These are phyloP conservation scores for Acarospora socialis DNA, from an alignment of 2,329 filamentous ascomycete species.

Conservation along the genomic window DNA sequence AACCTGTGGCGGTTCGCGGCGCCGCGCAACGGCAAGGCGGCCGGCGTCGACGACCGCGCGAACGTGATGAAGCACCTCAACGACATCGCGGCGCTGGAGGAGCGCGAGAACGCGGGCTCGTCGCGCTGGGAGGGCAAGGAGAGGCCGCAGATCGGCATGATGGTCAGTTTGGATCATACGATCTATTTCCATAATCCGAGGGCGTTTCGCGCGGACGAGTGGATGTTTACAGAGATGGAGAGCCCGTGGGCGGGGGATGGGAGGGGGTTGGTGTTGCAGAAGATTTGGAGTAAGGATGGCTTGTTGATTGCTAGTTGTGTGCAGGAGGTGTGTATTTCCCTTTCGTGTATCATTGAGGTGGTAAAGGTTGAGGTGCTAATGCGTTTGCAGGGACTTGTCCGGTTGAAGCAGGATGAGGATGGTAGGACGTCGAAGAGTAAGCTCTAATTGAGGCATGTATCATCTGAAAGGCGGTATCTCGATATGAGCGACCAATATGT, in stretches of 20 bases:
- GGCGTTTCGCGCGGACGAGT: constrained; percentile 35
- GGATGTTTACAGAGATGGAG: constrained; percentile 36
- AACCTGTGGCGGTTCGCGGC: constrained; percentile 60
- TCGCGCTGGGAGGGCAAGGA: constrained; percentile 12
- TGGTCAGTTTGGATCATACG: constrained; percentile 37
- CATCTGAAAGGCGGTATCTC: too few relatives aligned
- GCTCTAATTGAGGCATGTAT: too few relatives aligned
- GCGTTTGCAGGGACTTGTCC: constrained; percentile 28
- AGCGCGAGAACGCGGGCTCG: constrained; percentile 5
- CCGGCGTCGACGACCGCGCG: constrained; percentile 22
- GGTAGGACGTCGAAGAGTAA: constrained; percentile 6
- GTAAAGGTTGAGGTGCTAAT: constrained; percentile 11
- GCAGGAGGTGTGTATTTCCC: constrained; percentile 29
- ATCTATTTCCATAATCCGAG: constrained; percentile 38
- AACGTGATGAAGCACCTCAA: constrained; percentile 26
- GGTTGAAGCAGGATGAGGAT: constrained; percentile 29
- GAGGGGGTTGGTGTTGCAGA: constrained; percentile 33
- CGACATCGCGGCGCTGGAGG: constrained; percentile 22
- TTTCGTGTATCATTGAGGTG: constrained; percentile 4
- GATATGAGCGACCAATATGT: too few relatives aligned
- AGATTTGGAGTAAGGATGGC: constrained; percentile 35
- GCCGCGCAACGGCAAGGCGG: constrained; percentile 17
- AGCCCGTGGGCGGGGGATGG: constrained; percentile 38
- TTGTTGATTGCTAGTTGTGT: constrained; percentile 35
- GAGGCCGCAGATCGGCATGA: constrained; percentile 31